Evolutionary conservation across 495 filamentous ascomycete genomes (phyloP), one percentile per base, ranked within the genome.

Genomic region (Neurospora cerealis): DNA sequence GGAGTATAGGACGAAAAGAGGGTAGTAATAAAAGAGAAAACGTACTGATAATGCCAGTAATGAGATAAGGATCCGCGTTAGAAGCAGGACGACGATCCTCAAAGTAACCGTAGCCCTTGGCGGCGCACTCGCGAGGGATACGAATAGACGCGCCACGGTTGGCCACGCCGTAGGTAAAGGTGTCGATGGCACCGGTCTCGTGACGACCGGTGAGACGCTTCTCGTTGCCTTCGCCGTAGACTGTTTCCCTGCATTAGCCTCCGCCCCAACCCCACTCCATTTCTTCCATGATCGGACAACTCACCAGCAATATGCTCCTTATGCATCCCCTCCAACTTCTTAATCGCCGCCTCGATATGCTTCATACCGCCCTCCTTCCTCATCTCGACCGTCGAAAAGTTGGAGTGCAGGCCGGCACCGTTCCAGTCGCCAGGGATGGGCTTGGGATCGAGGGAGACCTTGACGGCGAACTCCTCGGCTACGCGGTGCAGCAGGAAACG

Each of bases 361-460:
- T 95, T 95, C 90, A 97, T 94, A 82, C 95, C 95, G 79, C 93
- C 92, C 73, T 95, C 92, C 71, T 86, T 87, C 78, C 94, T 92
- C 86, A 92, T 97, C 74, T 88, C 87, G 79, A 87, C 87, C 76
- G 91, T 93, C 48, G 92, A 95, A 76, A 96, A 93, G 86, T 96
- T 81, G 88, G 86, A 90, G 89, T 97, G 94, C 39, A 97, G 92
- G 86, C 94, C 94, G 76, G 94, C 93, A 82, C 94, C 95, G 88
- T 97, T 97, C 94, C 94, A 97, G 85, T 97, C 93, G 82, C 94
- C 94, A 76, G 93, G 92, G 83, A 97, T 95, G 76, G 94, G 95
- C 90, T 97, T 97, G 80, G 94, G 94, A 78, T 93, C 89, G 86
- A 97, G 93, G 42, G 94, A 95, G 75, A 97, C 93, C 87, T 93